phyloP scores from a whole-genome alignment of 371 early-diverging fungal genomes.

The Batkoa obscura region DNA sequence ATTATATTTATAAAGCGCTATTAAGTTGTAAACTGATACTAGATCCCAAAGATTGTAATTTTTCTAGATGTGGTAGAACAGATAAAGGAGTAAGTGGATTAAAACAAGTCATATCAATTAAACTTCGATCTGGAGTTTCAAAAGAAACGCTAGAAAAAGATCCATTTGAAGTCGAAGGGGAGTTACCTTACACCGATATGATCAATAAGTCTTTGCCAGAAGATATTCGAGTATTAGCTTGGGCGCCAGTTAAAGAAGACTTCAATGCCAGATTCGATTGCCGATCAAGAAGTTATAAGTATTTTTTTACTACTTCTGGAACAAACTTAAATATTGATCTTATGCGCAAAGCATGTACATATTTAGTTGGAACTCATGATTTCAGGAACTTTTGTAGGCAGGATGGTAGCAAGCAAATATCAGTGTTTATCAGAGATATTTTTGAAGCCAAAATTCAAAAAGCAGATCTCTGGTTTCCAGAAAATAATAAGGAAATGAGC shows the following conservation, averaged over 20 bases:
- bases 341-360: constrained; percentile 56
- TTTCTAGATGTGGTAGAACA: constrained; percentile 79
- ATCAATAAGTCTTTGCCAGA: constrained; percentile 71
- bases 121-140: constrained; percentile 12
- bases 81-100: constrained; percentile 90
- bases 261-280: constrained; percentile 89
- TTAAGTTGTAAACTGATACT: constrained; percentile 46
- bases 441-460: constrained; percentile 34
- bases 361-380: constrained; percentile 68
- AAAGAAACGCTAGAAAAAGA: constrained; percentile 16
- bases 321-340: constrained; percentile 35
- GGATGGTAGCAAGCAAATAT: constrained; percentile 63
- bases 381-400: constrained; percentile 90
- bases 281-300: constrained; percentile 68
- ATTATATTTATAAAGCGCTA: constrained; percentile 58
- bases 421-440: constrained; percentile 51
- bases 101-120: constrained; percentile 70
- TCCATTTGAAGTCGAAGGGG: constrained; percentile 13
- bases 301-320: constrained; percentile 62
- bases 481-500: background rate
- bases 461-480: background rate
- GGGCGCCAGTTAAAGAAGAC: constrained; percentile 56
- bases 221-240: constrained; percentile 79
- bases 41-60: constrained; percentile 32
- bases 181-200: constrained; percentile 62